Evolutionary conservation across 2,329 filamentous ascomycete species (phyloP), one percentile per base, ranked within the genome.

Genomic region (Chalara sp.): DNA sequence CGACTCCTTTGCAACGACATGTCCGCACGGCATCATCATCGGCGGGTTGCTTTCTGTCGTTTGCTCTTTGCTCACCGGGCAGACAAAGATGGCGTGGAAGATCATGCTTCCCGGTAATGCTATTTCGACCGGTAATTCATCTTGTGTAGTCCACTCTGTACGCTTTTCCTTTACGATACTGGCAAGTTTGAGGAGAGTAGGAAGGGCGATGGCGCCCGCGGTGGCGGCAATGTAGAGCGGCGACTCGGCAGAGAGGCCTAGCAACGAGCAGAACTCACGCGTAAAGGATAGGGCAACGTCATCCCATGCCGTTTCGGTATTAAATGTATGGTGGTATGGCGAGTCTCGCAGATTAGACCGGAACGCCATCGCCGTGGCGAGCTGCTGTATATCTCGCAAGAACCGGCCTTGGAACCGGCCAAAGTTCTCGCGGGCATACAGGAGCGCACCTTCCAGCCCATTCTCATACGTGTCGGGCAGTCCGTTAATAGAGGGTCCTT

Each of bases 11-110:
- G 90, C 91, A 53, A 99, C 84, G 48, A 96, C 92, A 70, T 99
- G 93, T 5, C 93, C 92, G 64, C 93, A 99, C 0, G 89, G 87
- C 64, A 99, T 83, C 80, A 96, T 93, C 87, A 97, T 95, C 2
- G 93, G 90, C 8, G 93, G 93, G 67, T 99, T 99, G 29, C 78
- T 72, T 63, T 95, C 90, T 0, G 92, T 99, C 0, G 87, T 90
- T 68, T 99, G 93, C 65, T 96, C 93, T 68, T 97, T 97, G 62
- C 86, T 91, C 5, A 99, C 93, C 0, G 93, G 93, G 64, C 93
- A 99, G 41, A 99, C 93, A 65, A 99, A 99, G 64, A 99, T 96
- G 50, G 87, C 87, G 68, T 99, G 93, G 73, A 95, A 99, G 46
- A 84, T 73, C 78, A 81, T 81, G 57, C 73, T 76, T 46, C 68